These are phyloP conservation scores for Podaxis sp. DNA, from an alignment of 768 basidiomycete species.

Conservation along the genomic window DNA sequence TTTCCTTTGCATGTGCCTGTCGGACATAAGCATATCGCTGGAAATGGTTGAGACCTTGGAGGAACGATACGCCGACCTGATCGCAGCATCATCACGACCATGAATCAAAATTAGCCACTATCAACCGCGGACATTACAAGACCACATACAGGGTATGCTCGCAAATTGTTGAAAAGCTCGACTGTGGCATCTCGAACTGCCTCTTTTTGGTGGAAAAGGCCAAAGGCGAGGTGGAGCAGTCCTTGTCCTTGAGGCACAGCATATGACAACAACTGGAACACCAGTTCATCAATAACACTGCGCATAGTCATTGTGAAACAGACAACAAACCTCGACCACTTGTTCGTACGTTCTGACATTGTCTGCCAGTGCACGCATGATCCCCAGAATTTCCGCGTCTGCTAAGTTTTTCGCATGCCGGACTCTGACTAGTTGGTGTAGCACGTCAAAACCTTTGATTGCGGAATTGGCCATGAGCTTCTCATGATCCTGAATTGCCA, in stretches of 20 bases:
- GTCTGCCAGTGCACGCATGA: constrained; percentile 73
- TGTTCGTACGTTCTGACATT: constrained; percentile 82
- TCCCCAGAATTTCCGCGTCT: constrained; percentile 71
- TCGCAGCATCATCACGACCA: not conserved
- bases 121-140: constrained; percentile 10
- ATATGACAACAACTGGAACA: constrained; percentile 71
- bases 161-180: constrained; percentile 80
- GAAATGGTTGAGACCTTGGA: constrained; percentile 84
- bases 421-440: constrained; percentile 84
- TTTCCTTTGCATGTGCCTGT: constrained; percentile 71
- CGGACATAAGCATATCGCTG: constrained; percentile 87
- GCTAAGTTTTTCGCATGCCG: constrained; percentile 69
- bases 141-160: constrained; percentile 67
- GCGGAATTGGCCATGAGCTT: constrained; percentile 51
- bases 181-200: constrained; percentile 76
- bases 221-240: constrained; percentile 81
- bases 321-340: constrained; percentile 70
- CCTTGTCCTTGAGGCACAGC: constrained; percentile 73
- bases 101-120: constrained; percentile 13
- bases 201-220: constrained; percentile 86
- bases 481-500: constrained; percentile 60
- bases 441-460: constrained; percentile 79
- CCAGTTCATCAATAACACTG: not conserved
- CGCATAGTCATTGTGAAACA: not conserved
- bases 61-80: constrained; percentile 77